phyloP scores from a whole-genome alignment of 2,329 filamentous ascomycete genomes.

The Immersiporthe knoxdaviesiana region DNA sequence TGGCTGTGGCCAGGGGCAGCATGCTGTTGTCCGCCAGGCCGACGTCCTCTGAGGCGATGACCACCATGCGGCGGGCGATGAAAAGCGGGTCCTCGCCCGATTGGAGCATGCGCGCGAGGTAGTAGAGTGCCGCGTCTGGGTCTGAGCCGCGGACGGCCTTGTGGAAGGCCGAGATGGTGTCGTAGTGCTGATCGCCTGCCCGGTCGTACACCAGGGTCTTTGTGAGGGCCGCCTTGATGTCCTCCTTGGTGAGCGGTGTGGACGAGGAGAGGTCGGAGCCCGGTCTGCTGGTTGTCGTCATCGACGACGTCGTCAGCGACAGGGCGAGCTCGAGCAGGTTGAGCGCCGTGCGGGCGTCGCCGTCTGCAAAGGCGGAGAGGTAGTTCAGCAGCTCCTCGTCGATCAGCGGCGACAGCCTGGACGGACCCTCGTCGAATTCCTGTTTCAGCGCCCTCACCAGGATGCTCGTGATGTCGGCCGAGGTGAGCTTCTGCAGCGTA shows the following conservation, averaged over 20 bases:
- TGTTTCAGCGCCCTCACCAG: constrained; percentile 72
- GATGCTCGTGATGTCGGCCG: constrained; percentile 73
- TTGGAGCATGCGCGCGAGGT: constrained; percentile 92
- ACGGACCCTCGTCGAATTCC: constrained; percentile 52
- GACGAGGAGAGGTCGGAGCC: constrained; percentile 17
- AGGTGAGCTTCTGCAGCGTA: constrained; percentile 74
- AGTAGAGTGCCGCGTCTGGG: constrained; percentile 88
- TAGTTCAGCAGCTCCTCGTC: constrained; percentile 79
- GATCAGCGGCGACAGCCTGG: constrained; percentile 57
- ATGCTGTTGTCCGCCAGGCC: constrained; percentile 86
- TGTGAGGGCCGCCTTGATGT: constrained; percentile 81
- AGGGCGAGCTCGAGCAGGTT: constrained; percentile 91
- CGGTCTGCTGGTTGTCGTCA: constrained; percentile 36
- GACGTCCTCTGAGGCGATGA: constrained; percentile 93
- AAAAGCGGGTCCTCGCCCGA: constrained; percentile 93
- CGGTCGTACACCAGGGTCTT: constrained; percentile 95
- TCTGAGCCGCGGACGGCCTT: constrained; percentile 91
- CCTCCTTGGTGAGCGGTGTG: constrained; percentile 68
- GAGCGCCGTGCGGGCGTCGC: constrained; percentile 88
- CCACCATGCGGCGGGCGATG: constrained; percentile 88
- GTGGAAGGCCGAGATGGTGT: constrained; percentile 96
- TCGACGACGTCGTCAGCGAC: constrained; percentile 72
- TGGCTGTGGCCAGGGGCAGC: constrained; percentile 80
- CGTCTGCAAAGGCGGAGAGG: constrained; percentile 84
- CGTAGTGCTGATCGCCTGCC: constrained; percentile 94